Conservation (phyloP, 2,329 filamentous ascomycete genomes). For the Monosporascus sp. region DNA sequence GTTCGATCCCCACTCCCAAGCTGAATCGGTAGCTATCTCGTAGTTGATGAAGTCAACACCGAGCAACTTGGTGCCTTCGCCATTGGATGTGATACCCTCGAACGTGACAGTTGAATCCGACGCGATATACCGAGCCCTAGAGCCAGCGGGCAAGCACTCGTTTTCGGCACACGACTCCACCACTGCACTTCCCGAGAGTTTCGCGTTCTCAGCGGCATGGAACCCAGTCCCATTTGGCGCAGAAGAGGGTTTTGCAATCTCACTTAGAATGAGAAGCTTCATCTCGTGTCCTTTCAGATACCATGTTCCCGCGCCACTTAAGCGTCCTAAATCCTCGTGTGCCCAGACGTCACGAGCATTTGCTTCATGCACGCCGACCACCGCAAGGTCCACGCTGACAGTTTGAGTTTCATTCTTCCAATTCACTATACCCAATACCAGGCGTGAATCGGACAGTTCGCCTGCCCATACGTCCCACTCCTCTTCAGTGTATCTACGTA, state of each 20-base stretch:
- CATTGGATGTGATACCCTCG: conserved; percentile 28
- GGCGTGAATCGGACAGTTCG: conserved; percentile 35
- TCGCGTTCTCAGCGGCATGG: conserved; percentile 23
- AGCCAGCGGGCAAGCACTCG: conserved; percentile 37
- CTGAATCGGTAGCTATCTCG: conserved; percentile 36
- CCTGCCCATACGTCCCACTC: conserved; percentile 48
- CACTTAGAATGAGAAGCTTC: conserved; percentile 31
- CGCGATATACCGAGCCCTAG: conserved; percentile 35
- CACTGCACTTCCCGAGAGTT: conserved; percentile 28
- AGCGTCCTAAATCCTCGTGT: conserved; percentile 23
- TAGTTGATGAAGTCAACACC: conserved; percentile 49
- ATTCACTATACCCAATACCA: conserved; percentile 42
- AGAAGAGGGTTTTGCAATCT: conserved; percentile 20
- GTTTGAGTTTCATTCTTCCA: conserved; percentile 40
- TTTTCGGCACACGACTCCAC: conserved; percentile 28
- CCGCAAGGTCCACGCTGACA: conserved; percentile 35
- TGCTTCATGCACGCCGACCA: conserved; percentile 34
- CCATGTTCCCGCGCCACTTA: conserved; percentile 28
- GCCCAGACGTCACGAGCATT: conserved; percentile 35
- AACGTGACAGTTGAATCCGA: conserved; percentile 31
- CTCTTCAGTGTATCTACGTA: conserved; percentile 40
- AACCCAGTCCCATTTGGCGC: conserved; percentile 2
- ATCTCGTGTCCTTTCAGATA: conserved; percentile 33
- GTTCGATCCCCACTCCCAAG: conserved; percentile 40
- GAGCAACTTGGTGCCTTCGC: conserved; percentile 31